Base-by-base conservation (phyloP, 164 flowering plant genomes). In the Aristolochia californica region DNA sequence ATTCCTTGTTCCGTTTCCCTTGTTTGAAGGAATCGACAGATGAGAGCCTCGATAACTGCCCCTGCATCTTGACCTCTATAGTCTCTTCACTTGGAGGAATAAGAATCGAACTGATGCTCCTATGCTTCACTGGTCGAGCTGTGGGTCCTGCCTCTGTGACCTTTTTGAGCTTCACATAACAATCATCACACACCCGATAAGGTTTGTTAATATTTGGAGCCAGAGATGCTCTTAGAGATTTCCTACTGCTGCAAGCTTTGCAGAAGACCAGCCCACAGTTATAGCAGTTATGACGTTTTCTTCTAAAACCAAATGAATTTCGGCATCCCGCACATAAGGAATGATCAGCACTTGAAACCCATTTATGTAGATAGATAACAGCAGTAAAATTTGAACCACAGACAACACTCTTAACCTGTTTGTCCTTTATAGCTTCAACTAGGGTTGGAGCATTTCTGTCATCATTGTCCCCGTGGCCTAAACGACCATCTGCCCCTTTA, bases 271-370 rank as follows among this genome's bases (percentile, higher is more conserved):
- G 73, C n/a, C 98, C 98, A 69, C 98, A 91, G 61, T 91, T 88
- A 68, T 91, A 91, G 70, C 98, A 93, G 61, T 93, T 88, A 66
- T 93, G 98, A 9, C 97, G 86, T 67, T 87, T 88, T 68, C 97
- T 77, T 72, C 83, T 75, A 66, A 93, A 85, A 58, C 79, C 77
- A 66, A 93, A 93, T 26, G 77, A 76, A 56, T 74, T 77, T 45
- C 63, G 94, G 63, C 98, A 93, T 49, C 83, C 83, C 43, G 88
- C 80, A 75, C 98, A 93, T 13, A 74, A 38, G 40, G 90, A 81
- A 45, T 85, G 79, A 58, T 93, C 90, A 63, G 82, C 69, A 64
- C 76, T 69, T 8, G 89, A 78, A 23, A 75, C 75, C 85, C 81
- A 74, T 71, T 83, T 87, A 57, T 91, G 93, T 53, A 77, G 74